Base-by-base conservation (phyloP, 2,329 filamentous ascomycete species). In the Colletotrichum falcatum region DNA sequence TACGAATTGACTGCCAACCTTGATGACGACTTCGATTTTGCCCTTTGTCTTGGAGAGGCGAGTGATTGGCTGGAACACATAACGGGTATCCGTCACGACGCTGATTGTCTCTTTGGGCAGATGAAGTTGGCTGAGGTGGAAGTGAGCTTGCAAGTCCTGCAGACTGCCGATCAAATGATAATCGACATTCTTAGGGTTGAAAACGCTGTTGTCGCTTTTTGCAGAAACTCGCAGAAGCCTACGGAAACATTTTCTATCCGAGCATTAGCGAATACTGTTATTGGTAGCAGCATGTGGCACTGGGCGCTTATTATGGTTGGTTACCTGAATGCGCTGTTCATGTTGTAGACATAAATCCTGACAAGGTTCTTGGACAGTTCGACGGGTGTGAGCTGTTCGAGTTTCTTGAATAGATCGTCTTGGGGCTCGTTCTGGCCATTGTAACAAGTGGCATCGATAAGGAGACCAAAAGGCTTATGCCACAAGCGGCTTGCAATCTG, bases 401-500 rank as follows among this genome's bases (percentile, higher is more conserved):
- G 80, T 74, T 87, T 90, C 63, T 87, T 87, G 75, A 92, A 90
- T 2, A 92, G 79, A 23, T 90, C 88, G 75, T 92, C 90, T 71
- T 88, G 88, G 16, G 89, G 86, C 73, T 92, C 90, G 65, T 87
- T 89, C 70, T 89, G 86, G n/a, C 89, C 89, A 73, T 87, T 89
- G 75, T 92, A 92, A 78, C 89, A 92, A 16, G 90, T 92, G 18
- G 90, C 90, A 77, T 92, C 90, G 66, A 92, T 87, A 30, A 92
- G 83, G 6, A 92, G 81, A 0, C 89, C 89, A 73, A 92, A 92
- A 0, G 89, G 89, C 70, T 89, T 87, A 76, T 92, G 89, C 90
- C 90, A 92, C 72, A 92, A 82, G 48, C 90, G 86, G 74, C 90
- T 92, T 30, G 90, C 90, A 76, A 92, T 91, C 87, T 90, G 73